Evolutionary conservation across 1,139 yeast species (phyloP), one percentile per base, ranked within the genome.

Genomic region (Saccharomyces hybrid): DNA sequence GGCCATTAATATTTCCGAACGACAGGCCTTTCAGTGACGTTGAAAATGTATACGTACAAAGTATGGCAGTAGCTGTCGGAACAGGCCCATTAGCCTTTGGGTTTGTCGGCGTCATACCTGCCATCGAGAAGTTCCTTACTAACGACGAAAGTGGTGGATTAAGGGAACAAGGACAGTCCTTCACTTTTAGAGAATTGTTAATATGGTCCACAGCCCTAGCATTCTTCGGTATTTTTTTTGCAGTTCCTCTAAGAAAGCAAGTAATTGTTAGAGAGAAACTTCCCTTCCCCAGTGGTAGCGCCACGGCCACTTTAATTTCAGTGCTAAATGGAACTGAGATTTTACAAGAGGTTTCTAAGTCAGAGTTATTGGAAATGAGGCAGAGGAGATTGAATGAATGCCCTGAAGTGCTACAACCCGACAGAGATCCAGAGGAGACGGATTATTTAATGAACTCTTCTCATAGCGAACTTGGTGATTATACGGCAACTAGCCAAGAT

Each of bases 11-110:
- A 3, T 57, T 54, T 28, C 68, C 68, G 0, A 47, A 62, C 16
- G 62, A 65, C 31, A 51, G 51, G n/a, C 77, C 78, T 7, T 88
- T 93, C 68, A 80, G 95, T 0, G 97, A 90, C 59, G 97, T 88
- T 14, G 98, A 93, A 67, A 91, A 90, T 65, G 98, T 93, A 5
- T 89, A 83, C 68, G 85, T 88, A 1, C 97, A 90, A 67, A 88
- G 96, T 69, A 81, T 93, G 34, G 90, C 98, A 0, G 98, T 91
- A 9, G 97, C 99, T 0, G 95, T 88, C 0, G 99, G 99, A 0
- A 93, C 98, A 0, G 98, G 98, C 0, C 99, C 99, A 0, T 75
- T 93, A 60, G 95, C 97, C 0, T 91, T 86, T 70, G 98, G 98
- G 0, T 79, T 93, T 56, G 95, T 93, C 19, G 99, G 99, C 0